These are phyloP conservation scores for Skeletonema potamos DNA, from an alignment of 108 stramenopile species.

Conservation along the genomic window DNA sequence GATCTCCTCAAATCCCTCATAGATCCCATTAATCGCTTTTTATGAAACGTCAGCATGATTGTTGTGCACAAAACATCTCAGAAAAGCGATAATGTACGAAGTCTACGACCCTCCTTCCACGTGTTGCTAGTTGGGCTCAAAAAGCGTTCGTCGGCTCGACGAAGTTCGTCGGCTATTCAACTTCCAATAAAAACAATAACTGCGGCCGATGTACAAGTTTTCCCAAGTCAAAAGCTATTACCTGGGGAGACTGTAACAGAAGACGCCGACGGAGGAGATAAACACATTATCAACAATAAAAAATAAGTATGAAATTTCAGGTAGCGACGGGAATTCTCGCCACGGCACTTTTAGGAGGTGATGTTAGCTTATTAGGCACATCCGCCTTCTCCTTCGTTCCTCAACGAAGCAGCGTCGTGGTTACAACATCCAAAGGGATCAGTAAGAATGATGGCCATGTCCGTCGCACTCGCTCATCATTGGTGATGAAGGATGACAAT, in stretches of 20 bases:
- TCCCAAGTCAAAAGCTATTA: not conserved
- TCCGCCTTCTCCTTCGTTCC: slow-evolving; percentile 38
- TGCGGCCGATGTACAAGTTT: not conserved
- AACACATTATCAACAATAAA: not conserved
- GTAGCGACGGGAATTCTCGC: slow-evolving; percentile 18
- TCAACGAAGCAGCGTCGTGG: not conserved
- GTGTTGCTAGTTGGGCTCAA: no score
- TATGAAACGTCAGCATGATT: not conserved
- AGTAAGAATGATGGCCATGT: not conserved
- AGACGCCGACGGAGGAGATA: no score
- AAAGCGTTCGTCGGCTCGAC: no score
- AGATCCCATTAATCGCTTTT: not conserved
- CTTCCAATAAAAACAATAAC: no score
- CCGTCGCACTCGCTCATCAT: not conserved
- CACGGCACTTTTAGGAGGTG: not conserved
- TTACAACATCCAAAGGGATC: not conserved
- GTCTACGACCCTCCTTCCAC: no score
- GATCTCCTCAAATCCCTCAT: no score
- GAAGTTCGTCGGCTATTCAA: no score
- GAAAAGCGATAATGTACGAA: no score
- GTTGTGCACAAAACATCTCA: no score
- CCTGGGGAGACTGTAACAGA: not conserved
- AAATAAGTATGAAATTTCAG: slow-evolving; percentile 11
- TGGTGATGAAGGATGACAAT: slow-evolving; percentile 8
- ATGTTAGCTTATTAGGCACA: not conserved